Percentiles rank a stretch among this genome's conserved stretches.
These are phyloP conservation scores for Eremothecium cymbalariae DNA, from an alignment of 1,139 yeast species.

Conservation along the genomic window DNA sequence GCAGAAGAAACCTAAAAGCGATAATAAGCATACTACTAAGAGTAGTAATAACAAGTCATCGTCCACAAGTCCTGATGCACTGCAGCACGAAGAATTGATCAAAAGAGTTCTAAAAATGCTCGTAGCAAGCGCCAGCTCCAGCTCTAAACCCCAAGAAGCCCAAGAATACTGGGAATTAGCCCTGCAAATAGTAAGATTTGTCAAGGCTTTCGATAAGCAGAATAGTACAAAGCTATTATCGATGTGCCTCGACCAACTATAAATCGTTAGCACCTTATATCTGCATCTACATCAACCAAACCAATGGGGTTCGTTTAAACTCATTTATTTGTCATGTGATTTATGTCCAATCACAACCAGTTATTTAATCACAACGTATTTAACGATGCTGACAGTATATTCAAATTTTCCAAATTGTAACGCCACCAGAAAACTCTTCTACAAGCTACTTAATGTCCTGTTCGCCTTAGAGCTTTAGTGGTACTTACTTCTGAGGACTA, in stretches of 20 bases:
- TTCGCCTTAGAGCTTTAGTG: too few relatives aligned
- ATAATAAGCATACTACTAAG: slow-evolving; percentile 12
- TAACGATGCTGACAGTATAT: too few relatives aligned
- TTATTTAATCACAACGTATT: too few relatives aligned
- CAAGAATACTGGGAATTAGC: slow-evolving; percentile 42
- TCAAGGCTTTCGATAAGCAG: slow-evolving; percentile 38
- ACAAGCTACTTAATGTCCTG: too few relatives aligned
- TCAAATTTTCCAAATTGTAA: too few relatives aligned
- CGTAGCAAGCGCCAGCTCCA: slow-evolving; percentile 30
- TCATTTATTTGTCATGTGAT: slow-evolving; percentile 11
- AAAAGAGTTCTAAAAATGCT: slow-evolving; percentile 36
- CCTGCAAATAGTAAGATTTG: slow-evolving; percentile 41
- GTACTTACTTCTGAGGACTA: too few relatives aligned
- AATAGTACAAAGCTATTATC: slow-evolving; percentile 23
- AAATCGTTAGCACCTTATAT: background rate
- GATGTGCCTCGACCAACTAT: slow-evolving; percentile 17
- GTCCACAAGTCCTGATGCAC: slow-evolving; percentile 15
- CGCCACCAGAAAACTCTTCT: too few relatives aligned
- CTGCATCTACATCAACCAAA: too few relatives aligned
- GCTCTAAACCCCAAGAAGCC: slow-evolving; percentile 31
- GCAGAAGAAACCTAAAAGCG: slow-evolving; percentile 11
- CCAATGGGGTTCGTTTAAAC: too few relatives aligned
- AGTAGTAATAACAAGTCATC: slow-evolving; percentile 8
- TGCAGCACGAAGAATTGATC: slow-evolving; percentile 35
- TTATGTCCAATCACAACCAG: slow-evolving; percentile 9